Base-by-base conservation (phyloP, 1,284 basidiomycete species). In the Cryptococcus maquisensis region DNA sequence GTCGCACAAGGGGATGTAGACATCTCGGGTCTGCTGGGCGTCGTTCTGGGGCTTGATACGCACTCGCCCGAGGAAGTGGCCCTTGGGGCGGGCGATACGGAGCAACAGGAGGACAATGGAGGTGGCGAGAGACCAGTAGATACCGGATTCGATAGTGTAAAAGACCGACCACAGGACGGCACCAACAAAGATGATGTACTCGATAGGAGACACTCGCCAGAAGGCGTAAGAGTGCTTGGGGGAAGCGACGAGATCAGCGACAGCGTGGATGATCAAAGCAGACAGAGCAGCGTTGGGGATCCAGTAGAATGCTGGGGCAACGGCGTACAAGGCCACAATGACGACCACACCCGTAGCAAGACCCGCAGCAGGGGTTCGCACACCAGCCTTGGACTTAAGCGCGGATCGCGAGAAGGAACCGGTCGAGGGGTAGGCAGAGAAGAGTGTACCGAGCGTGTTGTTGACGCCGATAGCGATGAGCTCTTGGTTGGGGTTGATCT, bases 331-430 rank as follows among this genome's bases (percentile, higher is more conserved):
- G 1, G 95, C 92, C 61, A 98, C 86, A 52, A 98, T 82, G 62
- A 98, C 93, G 45, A 94, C 85, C 49, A 97, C 75, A 49, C 89
- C 88, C 13, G 90, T 90, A 64, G 90, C 76, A 66, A 95, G 83
- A 65, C 96, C 95, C 8, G 90, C 93, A 15, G 88, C 80, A 6
- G 95, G 96, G 7, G 95, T 97, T 60, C 95, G 86, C 20, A 98
- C 95, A 56, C 95, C 95, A 0, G 90, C 94, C 78, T 96, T 96
- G 51, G 90, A 87, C 78, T 97, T 93, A 74, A 98, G 81, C 1
- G 95, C 95, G 3, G 93, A 91, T 37, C 95, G 90, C 39, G 93
- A 97, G 82, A 98, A 98, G 0, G 94, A 98, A 15, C 95, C 96
- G 8, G 96, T 98, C 0, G 94, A 91, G 8, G 95, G 93, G 75